Evolutionary conservation across 2,329 filamentous ascomycete genomes (phyloP), one percentile per base, ranked within the genome.

Genomic region (Nigrospora oryzae): DNA sequence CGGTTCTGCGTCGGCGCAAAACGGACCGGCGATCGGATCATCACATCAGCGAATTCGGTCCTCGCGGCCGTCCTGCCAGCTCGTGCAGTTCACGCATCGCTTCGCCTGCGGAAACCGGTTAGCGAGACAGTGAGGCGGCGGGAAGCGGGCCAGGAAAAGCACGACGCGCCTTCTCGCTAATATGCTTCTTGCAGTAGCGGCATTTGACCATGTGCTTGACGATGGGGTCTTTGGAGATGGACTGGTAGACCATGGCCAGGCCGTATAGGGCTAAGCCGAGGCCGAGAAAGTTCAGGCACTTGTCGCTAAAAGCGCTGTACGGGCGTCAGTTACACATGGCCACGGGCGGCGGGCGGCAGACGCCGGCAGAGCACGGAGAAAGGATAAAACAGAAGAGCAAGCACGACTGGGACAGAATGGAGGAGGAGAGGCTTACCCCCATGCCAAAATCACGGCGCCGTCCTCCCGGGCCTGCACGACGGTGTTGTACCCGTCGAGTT

Each of bases 161-260:
- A 37, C 5, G 16, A 51, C 55, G 1, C 35, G 60, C 58, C 55
- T 57, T 58, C 15, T 51, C 47, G 42, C 52, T 55, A 34, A 61
- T 48, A 19, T 38, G 23, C 43, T 58, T 60, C 46, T 73, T 69
- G 57, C 83, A 86, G 55, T 83, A 88, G 56, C 68, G 75, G 65
- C 84, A 89, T 62, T 80, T 84, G 43, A 81, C 71, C 23, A 75
- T 79, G 52, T 76, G 79, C 66, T 86, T 87, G 59, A 88, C 84
- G 50, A 88, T 83, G 13, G 79, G 76, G 43, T 87, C 83, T 11
- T 74, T 69, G 12, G 75, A 79, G 11, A 79, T 57, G 49, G 69
- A 71, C 53, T 81, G 78, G 58, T 86, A 88, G 35, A 77, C 37
- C 41, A 72, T 70, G 1, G 82, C 83, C 28, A 88, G 69, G 0